phyloP scores from a whole-genome alignment of 192 early-diverging fungal species.

The Bifiguratus adelaidae region DNA sequence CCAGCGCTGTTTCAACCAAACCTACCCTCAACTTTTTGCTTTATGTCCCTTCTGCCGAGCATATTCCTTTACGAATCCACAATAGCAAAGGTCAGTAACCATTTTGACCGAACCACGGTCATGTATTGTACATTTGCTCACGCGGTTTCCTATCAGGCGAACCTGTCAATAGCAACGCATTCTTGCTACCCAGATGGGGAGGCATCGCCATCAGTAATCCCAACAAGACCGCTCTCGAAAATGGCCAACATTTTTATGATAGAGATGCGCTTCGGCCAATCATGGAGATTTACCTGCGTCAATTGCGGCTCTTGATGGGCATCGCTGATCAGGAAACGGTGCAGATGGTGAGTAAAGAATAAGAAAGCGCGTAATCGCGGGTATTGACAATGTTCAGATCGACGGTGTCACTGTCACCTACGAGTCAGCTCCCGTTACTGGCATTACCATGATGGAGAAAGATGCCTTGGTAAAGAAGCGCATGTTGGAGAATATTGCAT shows the following conservation, averaged over 20 bases:
- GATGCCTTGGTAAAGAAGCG: constrained; percentile 64
- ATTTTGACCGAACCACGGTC: background rate
- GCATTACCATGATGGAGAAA: constrained; percentile 74
- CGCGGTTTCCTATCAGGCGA: constrained; percentile 9
- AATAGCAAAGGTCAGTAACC: constrained; percentile 28
- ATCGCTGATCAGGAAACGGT: constrained; percentile 39
- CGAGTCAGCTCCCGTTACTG: constrained; percentile 31
- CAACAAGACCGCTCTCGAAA: constrained; percentile 9
- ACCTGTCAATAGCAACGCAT: constrained; percentile 59
- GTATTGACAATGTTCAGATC: background rate
- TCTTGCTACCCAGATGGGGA: constrained; percentile 92
- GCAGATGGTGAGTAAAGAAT: background rate
- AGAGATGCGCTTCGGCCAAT: constrained; percentile 50
- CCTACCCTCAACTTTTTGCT: constrained; percentile 87
- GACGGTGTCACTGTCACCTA: constrained; percentile 18
- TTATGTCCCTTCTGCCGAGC: constrained; percentile 62
- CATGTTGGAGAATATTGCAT: constrained; percentile 58
- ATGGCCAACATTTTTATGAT: constrained; percentile 16
- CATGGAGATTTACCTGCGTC: constrained; percentile 72
- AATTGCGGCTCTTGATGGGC: constrained; percentile 77
- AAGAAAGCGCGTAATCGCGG: constrained; percentile 3
- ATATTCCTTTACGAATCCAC: constrained; percentile 63
- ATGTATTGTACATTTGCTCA: background rate
- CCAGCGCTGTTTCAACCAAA: constrained; percentile 69
- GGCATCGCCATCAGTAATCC: constrained; percentile 73